Evolutionary conservation across 148 eudicot genomes (phyloP), one percentile per base, ranked within the genome.

Genomic region (Suaeda aralocaspica): DNA sequence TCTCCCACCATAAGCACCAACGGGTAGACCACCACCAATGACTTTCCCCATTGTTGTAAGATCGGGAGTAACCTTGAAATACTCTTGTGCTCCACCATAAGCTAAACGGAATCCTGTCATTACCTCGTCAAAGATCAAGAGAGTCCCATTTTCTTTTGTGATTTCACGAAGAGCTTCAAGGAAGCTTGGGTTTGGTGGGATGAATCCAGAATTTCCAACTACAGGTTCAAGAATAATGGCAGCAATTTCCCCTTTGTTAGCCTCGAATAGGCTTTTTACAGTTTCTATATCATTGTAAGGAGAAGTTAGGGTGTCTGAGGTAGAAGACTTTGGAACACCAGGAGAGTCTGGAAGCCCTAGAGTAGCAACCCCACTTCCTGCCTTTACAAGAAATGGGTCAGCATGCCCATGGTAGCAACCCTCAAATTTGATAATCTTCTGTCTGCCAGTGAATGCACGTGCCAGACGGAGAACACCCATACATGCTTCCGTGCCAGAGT

Each of bases 381-480:
- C 99, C 71, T 91, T 95, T 22, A 95, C 99, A 33, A 91, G 88
- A 72, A 89, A 95, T 19, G 97, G 88, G 74, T 95, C 99, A 16
- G 99, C 97, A 49, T 95, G 99, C 64, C 97, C 96, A 44, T 95
- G 99, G 82, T 94, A 95, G 81, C 99, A 95, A 42, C 99, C 99
- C 83, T 95, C 99, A 9, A 95, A 95, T 68, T 95, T 95, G 72
- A 95, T 82, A 45, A 95, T 78, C 73, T 91, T 89, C 71, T 87
- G 81, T 25, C 86, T 80, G 48, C 86, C 84, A 24, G 96, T 95
- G 80, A 80, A 95, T 18, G 99, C 99, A 55, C 97, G 97, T 49
- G 99, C 97, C 64, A 95, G 77, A 34, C 99, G 97, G 5, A 95
- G 82, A 44, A 86, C 96, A 30, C 97, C 97, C 97, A 91, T 95